Base-by-base conservation (phyloP, 2,329 filamentous ascomycete species). In the Colletotrichum lini region DNA sequence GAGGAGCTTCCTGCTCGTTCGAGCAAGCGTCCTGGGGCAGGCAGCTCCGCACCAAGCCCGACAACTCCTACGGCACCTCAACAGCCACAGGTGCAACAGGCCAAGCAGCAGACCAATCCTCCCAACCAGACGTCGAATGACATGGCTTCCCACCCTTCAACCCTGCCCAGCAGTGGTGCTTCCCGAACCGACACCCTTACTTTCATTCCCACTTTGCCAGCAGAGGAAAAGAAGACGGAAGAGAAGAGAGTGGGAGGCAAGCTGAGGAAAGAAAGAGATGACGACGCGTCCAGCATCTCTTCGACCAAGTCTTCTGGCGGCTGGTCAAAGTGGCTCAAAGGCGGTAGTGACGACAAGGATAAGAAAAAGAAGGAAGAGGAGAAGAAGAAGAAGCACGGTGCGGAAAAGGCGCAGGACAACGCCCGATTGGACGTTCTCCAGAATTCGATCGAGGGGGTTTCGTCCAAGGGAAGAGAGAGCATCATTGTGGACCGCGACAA, bases 361-460 rank as follows among this genome's bases (percentile, higher is more conserved):
- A 85, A 86, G 72, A 88, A 89, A 62, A 88, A 88, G 35, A 88
- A 93, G 69, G 83, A 84, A 61, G 95, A 92, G 79, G 91, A 91
- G 76, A 87, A 89, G 52, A 95, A 94, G 77, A 83, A 88, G 1
- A 92, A 90, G 79, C 81, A 80, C 15, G 82, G 85, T 12, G 80
- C 82, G 1, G 85, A 93, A 74, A 90, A 88, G 75, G 81, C 84
- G 1, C 92, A 95, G 74, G 95, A 98, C 76, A 95, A 92, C 75
- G 92, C 93, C 23, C 90, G 96, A 40, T 86, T 98, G 38, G 96
- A 98, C 77, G 89, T 97, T 26, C 85, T 98, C 26, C 95, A 98
- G 78, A 93, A 90, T 47, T 97, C 95, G 0, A 95, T 97, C 78
- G 96, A 98, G 60, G 89, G 86, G 53, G 84, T 82, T 12, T 84